Base-by-base conservation (phyloP, 441 rosid genomes). In the Pelargonium fulgidum region DNA sequence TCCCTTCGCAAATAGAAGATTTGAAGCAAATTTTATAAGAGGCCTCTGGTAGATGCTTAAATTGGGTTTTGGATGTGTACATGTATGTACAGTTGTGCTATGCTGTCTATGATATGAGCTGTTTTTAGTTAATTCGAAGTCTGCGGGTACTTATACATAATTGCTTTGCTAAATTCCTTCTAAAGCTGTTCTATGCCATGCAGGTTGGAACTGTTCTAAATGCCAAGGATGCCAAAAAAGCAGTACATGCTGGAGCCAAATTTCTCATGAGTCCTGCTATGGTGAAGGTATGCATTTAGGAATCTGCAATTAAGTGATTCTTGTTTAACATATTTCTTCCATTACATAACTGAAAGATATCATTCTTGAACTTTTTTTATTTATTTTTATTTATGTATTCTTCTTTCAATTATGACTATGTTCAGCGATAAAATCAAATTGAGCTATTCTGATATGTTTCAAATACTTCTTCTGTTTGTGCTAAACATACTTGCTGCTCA, bases 251-350 rank as follows among this genome's bases (percentile, higher is more conserved):
- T 4, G 87, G 90, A 67, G 90, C 88, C 67, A 83, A 79, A 73
- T 86, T 86, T 77, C 67, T 86, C 59, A 83, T 79, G 88, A 84
- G 90, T 72, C 90, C 90, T 54, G 85, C 82, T 50, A 80, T 69
- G 11, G 71, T 83, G 50, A 77, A 77, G 83, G 88, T 86, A 68
- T 67, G 36, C n/a, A 3, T 67, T 69, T 61, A 26, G 64, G 10
- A 24, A 19, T 64, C 11, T 1, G 11, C 9, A 2, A 1, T 26
- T 56, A 61, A 41, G 47, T 22, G 56, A 26, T 13, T 3, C 26
- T 20, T 22, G 44, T 6, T 24, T 13, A 26, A 26, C 33, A 26
- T 26, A 26, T 26, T 26, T 44, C 66, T 64, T 62, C 36, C 14
- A 17, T 52, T 24, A 58, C 6, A 41, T 5, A 41, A 41, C 45